phyloP scores from a whole-genome alignment of 441 rosid genomes.

The Syzygium syzygioides region DNA sequence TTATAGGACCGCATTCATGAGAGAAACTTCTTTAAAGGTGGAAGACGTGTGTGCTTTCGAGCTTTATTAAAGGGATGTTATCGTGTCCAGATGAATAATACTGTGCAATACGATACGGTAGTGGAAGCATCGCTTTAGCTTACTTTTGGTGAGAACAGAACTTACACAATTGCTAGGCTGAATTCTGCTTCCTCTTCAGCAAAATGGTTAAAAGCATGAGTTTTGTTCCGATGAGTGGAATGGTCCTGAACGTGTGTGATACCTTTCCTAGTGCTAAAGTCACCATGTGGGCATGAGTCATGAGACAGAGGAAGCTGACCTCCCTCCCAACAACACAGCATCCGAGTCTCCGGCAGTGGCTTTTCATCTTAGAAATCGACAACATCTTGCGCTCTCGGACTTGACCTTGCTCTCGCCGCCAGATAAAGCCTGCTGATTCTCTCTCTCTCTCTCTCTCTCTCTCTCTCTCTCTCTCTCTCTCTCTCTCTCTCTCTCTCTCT shows the following conservation, averaged over 20 bases:
- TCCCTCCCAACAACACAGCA: neutral
- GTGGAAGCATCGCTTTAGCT: neutral
- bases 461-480: too few species aligned
- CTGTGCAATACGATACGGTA: neutral
- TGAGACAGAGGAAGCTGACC: neutral
- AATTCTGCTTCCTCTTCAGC: neutral
- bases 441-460: too few species aligned
- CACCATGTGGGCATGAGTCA: too few species aligned
- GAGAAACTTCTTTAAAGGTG: neutral
- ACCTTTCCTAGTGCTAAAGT: too few species aligned
- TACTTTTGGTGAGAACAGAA: neutral
- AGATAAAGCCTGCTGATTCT: neutral
- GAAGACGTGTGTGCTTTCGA: neutral
- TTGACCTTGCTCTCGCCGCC: fast-evolving
- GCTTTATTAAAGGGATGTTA: fast-evolving
- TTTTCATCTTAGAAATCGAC: too few species aligned
- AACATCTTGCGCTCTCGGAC: neutral
- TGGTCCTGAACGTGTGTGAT: neutral
- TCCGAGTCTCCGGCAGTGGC: neutral
- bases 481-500: too few species aligned
- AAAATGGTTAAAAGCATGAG: neutral
- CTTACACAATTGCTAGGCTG: neutral
- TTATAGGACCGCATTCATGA: fast-evolving
- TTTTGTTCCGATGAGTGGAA: neutral
- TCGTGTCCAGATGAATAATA: neutral